Percentiles rank a stretch among this genome's conserved stretches.
phyloP scores from a whole-genome alignment of 2,329 filamentous ascomycete genomes.

The Rutstroemia sp. region DNA sequence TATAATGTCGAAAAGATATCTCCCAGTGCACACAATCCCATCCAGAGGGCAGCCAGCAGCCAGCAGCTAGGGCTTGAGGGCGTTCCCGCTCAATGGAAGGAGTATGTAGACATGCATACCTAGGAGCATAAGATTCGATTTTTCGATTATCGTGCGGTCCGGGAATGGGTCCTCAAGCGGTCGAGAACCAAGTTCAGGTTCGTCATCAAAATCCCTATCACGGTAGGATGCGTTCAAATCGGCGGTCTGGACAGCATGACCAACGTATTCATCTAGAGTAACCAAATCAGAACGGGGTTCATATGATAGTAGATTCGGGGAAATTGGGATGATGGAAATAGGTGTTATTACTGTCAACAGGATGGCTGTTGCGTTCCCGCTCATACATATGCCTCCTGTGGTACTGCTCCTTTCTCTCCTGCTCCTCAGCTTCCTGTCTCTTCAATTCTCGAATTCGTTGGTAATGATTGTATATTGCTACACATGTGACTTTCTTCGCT shows the following conservation, averaged over 20 bases:
- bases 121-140: conserved; percentile 86
- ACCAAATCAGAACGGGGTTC: conserved; percentile 28
- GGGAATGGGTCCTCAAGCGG: conserved; percentile 9
- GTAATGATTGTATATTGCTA: conserved; percentile 95
- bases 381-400: conserved; percentile 38
- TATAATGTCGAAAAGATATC: no score
- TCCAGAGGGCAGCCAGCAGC: no score
- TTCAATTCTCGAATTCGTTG: conserved; percentile 73
- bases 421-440: conserved; percentile 69
- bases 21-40: no score
- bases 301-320: conserved; percentile 3
- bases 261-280: conserved; percentile 47
- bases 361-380: conserved; percentile 51
- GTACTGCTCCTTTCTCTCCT: conserved; percentile 56
- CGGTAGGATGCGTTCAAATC: conserved; percentile 18
- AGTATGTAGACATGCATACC: no score
- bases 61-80: no score
- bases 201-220: conserved; percentile 8
- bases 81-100: no score
- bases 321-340: not conserved
- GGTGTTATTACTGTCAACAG: conserved; percentile 63
- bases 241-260: conserved; percentile 33
- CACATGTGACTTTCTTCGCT: conserved; percentile 87
- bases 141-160: conserved; percentile 55
- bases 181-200: conserved; percentile 18